Base-by-base conservation (phyloP, 768 basidiomycete genomes). In the Porpolomopsis calyptriformis region DNA sequence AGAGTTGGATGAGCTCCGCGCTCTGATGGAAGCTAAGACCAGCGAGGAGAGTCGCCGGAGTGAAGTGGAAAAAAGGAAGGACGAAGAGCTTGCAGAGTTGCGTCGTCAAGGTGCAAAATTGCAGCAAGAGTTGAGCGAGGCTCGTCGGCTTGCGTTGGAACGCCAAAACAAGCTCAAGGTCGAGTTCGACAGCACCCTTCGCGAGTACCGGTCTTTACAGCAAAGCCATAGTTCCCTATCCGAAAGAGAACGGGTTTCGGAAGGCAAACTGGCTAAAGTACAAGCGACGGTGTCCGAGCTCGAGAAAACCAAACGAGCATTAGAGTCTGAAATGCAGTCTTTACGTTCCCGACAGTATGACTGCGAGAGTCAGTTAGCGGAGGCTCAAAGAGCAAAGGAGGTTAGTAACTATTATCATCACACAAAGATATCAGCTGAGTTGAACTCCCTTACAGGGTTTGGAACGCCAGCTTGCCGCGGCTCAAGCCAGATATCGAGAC, bases 41-140 rank as follows among this genome's bases (percentile, higher is more conserved):
- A 82, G 80, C 20, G 92, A 97, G 60, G 92, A 91, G 55, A 83
- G 77, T 7, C 81, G 82, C 24, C 77, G 87, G 14, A 75, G 73
- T 26, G 87, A 96, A 57, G 89, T 80, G 0, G 88, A 91, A 60
- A 82, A 81, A 62, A 84, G 85, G 63, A 88, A 82, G 55, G 92
- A 97, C 52, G 71, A 77, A 37, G 94, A 99, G 61, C 77, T 97
- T 9, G 60, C 64, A 0, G 72, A 80, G 24, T 69, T 99, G 4
- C 80, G 92, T 18, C 57, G 58, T 8, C 81, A 89, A 55, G 74
- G 76, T 18, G 56, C 59, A 16, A 70, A 72, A 33, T 64, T 88
- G 24, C 82, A 85, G 37, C 66, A 76, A 35, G 82, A 89, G 26
- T 70, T 92, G 12, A 70, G 72, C 26, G 76, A 81, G 12, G 72